Evolutionary conservation across 768 basidiomycete genomes (phyloP), one percentile per base, ranked within the genome.

Genomic region (Russula lepida): DNA sequence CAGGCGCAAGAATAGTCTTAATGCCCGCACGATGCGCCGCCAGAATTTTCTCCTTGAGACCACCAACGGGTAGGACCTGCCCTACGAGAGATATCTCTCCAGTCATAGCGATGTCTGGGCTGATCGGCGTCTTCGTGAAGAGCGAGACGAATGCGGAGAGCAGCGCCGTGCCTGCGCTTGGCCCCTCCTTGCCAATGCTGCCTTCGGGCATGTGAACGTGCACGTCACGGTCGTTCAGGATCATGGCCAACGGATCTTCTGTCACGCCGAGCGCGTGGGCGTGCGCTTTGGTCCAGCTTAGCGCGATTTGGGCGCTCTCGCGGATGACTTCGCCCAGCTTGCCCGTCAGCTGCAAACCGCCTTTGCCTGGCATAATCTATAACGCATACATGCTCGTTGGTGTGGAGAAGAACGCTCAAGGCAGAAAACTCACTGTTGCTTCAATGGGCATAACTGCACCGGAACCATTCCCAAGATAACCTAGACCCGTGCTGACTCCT

Each of bases 151-250:
- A 88, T 0, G 95, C 94, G 48, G 89, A 84, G 60, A 97, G 69
- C 43, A 99, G 85, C 0, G 97, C 97, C 5, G 92, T 98, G 35
- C 97, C 97, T 2, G 97, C 97, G 67, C 90, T 93, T 1, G 97
- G 97, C 0, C 97, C 97, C 67, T 97, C 95, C 76, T 98, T 94
- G 23, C 91, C 91, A 56, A 93, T 85, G 68, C 86, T 88, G 9
- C 92, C 93, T 71, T 92, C 93, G 0, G 94, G 92, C 95, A 97
- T 98, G 71, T 98, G 97, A 43, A 99, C 82, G 73, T 98, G 95
- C 19, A 98, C 80, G 68, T 98, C 94, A 43, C 84, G 79, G 69
- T 95, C 88, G 25, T 85, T 84, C 68, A 98, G 75, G 71, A 94
- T 86, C 70, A 89, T 85, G 57, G 91, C 88, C 6, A 81, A 82